A percentile compares a stretch with the other conserved stretches of the same genome.
Conservation (phyloP, 345 rosid genomes). For the Bruguiera parviflora region DNA sequence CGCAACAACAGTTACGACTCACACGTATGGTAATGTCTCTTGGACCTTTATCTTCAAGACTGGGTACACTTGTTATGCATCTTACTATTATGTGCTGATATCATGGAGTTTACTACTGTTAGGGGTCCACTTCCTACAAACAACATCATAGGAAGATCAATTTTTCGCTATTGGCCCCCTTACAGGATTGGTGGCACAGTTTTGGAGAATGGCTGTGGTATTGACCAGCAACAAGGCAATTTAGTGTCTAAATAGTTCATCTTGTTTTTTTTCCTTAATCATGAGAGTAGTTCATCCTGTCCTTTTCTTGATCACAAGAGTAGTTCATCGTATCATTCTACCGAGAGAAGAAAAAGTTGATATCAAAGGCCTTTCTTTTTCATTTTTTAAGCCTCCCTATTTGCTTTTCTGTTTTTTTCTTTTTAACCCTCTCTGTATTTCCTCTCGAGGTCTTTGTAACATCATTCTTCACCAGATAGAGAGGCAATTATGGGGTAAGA, state of each 20-base stretch:
- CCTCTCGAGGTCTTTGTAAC: not conserved
- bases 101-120: conserved; percentile 15
- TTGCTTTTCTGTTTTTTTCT: not conserved
- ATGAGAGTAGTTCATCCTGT: not conserved
- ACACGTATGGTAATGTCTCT: conserved; percentile 68
- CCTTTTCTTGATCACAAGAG: not conserved
- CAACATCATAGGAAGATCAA: conserved; percentile 89
- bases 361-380: too few relatives aligned
- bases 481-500: not conserved
- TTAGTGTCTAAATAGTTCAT: conserved; percentile 22
- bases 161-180: conserved; percentile 92
- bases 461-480: conserved; percentile 5
- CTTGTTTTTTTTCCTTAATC: not conserved
- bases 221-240: conserved; percentile 44
- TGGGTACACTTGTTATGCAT: not conserved
- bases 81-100: conserved; percentile 2
- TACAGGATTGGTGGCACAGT: conserved; percentile 70
- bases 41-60: not conserved
- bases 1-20: conserved; percentile 97
- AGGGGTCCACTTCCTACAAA: conserved; percentile 94
- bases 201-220: conserved; percentile 59
- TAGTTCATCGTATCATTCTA: too few relatives aligned
- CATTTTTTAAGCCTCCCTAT: not conserved
- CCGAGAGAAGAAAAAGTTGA: too few relatives aligned
- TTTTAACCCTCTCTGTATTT: not conserved